Conservation (phyloP, 2,329 filamentous ascomycete species). For the Clarireedia homoeocarpa region DNA sequence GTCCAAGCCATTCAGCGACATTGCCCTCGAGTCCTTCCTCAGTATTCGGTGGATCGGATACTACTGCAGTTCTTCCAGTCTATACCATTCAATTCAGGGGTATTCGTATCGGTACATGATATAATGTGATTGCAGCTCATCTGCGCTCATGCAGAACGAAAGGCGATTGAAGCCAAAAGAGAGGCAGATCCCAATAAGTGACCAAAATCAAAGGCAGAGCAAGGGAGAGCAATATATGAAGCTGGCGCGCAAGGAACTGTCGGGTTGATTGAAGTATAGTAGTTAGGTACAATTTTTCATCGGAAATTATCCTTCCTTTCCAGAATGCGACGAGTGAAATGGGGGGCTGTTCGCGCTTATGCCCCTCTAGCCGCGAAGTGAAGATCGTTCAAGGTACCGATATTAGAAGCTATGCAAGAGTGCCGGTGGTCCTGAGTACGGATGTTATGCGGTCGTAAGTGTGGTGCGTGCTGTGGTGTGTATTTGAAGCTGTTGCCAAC, state of each 20-base stretch:
- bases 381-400: not conserved
- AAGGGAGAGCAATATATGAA: not conserved
- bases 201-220: not conserved
- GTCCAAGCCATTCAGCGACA: slow-evolving; percentile 97
- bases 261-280: not conserved
- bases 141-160: slow-evolving; percentile 17
- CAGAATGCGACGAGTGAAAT: slow-evolving; percentile 1
- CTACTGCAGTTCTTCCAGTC: slow-evolving; percentile 3
- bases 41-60: slow-evolving; percentile 1
- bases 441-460: too few species aligned
- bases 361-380: slow-evolving; percentile 1
- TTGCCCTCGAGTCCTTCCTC: slow-evolving; percentile 34
- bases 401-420: not conserved
- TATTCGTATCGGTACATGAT: slow-evolving; percentile 24
- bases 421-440: not conserved
- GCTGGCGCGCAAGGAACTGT: not conserved
- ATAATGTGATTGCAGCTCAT: slow-evolving; percentile 19
- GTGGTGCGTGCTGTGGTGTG: too few species aligned
- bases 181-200: not conserved
- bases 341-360: slow-evolving; percentile 2
- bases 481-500: too few species aligned
- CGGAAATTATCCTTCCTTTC: slow-evolving; percentile 7
- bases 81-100: slow-evolving; percentile 21
- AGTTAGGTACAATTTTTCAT: not conserved
- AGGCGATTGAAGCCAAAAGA: not conserved